phyloP scores from a whole-genome alignment of 75 land plant species.

The Picea sitchensis region DNA sequence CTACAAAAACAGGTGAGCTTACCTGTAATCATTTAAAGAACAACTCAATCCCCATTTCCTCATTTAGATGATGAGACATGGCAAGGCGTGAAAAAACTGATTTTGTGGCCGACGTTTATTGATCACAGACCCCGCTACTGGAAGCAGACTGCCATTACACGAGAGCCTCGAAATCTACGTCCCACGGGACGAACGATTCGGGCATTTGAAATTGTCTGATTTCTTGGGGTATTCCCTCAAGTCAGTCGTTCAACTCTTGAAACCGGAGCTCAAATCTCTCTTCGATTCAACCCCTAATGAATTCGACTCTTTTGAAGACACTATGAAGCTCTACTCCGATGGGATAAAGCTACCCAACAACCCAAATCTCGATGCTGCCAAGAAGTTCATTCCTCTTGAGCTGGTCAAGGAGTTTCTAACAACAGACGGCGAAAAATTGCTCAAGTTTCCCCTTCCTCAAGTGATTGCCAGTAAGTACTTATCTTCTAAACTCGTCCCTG shows the following conservation, averaged over 20 bases:
- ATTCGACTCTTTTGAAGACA: constrained; percentile 58
- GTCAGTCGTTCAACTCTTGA: constrained; percentile 24
- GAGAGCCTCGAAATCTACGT: constrained; percentile 51
- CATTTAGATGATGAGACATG: no score
- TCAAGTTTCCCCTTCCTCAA: constrained; percentile 60
- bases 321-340: constrained; percentile 48
- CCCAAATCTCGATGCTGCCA: constrained; percentile 11
- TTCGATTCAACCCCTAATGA: constrained; percentile 43
- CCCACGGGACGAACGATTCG: constrained; percentile 84
- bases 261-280: constrained; percentile 27
- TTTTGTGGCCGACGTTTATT: background rate
- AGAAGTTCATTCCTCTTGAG: constrained; percentile 28
- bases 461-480: constrained; percentile 48
- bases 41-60: no score
- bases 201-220: constrained; percentile 65
- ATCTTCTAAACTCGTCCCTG: background rate
- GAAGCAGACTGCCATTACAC: constrained; percentile 39
- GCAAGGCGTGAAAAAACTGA: no score
- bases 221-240: constrained; percentile 33
- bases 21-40: no score
- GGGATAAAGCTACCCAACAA: constrained; percentile 30
- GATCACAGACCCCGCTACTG: constrained; percentile 50
- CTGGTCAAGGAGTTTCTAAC: constrained; percentile 38
- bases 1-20: constrained; percentile 29
- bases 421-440: constrained; percentile 25